Evolutionary conservation across 306 rosid genomes (phyloP).

Genomic region (Quercus wislizeni): DNA sequence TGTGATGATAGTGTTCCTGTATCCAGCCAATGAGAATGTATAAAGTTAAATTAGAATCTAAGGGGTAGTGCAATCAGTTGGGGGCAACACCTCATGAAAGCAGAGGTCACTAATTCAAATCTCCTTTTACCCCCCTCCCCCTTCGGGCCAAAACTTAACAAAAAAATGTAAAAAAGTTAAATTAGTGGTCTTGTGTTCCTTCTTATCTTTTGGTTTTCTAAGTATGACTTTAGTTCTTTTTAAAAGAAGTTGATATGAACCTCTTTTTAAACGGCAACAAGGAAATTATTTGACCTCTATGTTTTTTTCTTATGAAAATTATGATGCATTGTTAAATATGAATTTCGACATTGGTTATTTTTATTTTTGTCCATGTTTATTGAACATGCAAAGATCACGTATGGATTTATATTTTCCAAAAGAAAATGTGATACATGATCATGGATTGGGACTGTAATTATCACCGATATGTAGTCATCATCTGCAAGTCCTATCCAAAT

Average conservation of each 20-base stretch:
- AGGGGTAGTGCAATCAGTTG: too few species aligned
- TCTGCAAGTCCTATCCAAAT: neutral
- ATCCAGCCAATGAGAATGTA: constrained; percentile 44
- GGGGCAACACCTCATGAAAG: too few species aligned
- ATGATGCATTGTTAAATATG: constrained; percentile 11
- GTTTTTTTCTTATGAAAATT: neutral
- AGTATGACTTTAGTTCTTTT: constrained; percentile 18
- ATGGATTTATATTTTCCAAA: neutral
- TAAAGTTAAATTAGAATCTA: too few species aligned
- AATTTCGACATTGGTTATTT: constrained; percentile 5
- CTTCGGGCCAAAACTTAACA: too few species aligned
- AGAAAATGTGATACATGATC: neutral
- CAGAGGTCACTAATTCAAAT: too few species aligned
- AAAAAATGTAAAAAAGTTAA: neutral
- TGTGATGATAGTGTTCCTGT: constrained; percentile 49
- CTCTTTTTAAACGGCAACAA: constrained; percentile 2
- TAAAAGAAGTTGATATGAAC: constrained; percentile 9
- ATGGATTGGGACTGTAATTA: neutral
- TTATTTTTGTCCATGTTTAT: neutral
- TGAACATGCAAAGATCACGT: neutral
- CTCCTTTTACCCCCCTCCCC: too few species aligned
- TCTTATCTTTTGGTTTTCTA: constrained; percentile 15
- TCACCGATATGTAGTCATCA: too few species aligned
- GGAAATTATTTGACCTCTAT: constrained; percentile 1
- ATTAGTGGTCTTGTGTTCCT: constrained; percentile 1